Conservation (phyloP, 2,329 filamentous ascomycete species). For the Juglanconis sp. region DNA sequence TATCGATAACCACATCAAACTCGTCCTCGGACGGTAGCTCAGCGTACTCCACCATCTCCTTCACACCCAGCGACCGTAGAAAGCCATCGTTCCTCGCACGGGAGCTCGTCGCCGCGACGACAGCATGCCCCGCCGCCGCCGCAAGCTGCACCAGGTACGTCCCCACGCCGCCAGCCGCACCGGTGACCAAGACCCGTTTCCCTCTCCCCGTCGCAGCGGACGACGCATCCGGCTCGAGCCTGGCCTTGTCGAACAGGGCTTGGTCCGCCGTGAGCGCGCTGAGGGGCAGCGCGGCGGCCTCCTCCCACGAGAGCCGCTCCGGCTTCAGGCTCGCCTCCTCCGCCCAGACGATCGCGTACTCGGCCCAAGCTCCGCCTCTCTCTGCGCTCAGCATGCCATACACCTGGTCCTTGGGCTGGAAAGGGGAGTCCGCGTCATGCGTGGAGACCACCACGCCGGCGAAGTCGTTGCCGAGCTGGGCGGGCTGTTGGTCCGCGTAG, state of each 20-base stretch:
- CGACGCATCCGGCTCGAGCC: conserved; percentile 23
- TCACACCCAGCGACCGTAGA: not conserved
- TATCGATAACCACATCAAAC: not conserved
- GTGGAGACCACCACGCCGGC: conserved; percentile 34
- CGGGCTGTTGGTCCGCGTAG: not conserved
- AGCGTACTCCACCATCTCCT: not conserved
- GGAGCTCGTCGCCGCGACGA: not conserved
- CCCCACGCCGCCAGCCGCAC: conserved; percentile 37
- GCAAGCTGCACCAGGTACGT: conserved; percentile 39
- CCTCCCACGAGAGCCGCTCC: conserved; percentile 28
- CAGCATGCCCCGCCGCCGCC: conserved; percentile 25
- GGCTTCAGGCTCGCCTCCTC: conserved; percentile 34
- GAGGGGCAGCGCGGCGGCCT: conserved; percentile 36
- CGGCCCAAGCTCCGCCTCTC: conserved; percentile 26
- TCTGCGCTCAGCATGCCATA: conserved; percentile 28
- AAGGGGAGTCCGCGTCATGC: conserved; percentile 23
- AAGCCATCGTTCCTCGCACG: not conserved
- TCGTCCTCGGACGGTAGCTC: not conserved
- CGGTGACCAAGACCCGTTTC: conserved; percentile 35
- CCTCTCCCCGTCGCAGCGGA: not conserved
- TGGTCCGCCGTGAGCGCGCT: conserved; percentile 40
- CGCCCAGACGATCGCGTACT: conserved; percentile 29
- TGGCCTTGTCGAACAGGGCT: conserved; percentile 32
- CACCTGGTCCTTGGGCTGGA: conserved; percentile 31
- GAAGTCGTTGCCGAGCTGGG: conserved; percentile 30